Percentiles rank a stretch among this genome's conserved stretches.
phyloP scores from a whole-genome alignment of 495 filamentous ascomycete genomes.

The Annulohypoxylon moriforme region DNA sequence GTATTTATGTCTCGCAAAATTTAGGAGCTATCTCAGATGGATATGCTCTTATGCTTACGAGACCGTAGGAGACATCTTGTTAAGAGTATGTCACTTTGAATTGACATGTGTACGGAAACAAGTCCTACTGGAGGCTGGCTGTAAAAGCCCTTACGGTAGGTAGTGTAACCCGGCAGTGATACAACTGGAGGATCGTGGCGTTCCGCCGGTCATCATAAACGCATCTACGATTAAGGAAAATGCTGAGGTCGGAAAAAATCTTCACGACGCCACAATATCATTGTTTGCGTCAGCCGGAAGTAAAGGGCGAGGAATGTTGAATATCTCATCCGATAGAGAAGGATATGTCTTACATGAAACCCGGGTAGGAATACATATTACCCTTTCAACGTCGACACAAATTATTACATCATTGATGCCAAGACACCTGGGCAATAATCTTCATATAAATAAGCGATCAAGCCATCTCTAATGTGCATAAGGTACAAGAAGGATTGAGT shows the following conservation, averaged over 20 bases:
- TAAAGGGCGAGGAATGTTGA: background rate
- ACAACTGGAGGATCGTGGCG: background rate
- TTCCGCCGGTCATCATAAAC: background rate
- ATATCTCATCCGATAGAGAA: background rate
- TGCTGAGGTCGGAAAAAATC: background rate
- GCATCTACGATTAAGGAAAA: background rate
- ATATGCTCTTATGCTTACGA: too few species aligned
- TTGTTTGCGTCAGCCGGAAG: background rate
- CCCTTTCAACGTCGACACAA: background rate
- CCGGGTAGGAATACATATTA: too few species aligned
- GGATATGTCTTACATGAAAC: background rate
- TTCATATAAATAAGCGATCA: background rate
- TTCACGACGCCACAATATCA: background rate
- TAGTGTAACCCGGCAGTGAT: too few species aligned
- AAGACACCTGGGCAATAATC: background rate
- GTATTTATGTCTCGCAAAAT: background rate
- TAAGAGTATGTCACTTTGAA: too few species aligned
- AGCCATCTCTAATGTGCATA: background rate
- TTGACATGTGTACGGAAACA: too few species aligned
- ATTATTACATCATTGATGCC: background rate
- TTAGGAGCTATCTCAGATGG: background rate
- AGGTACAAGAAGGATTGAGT: background rate
- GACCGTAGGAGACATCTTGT: too few species aligned
- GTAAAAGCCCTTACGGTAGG: too few species aligned
- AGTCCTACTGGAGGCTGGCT: too few species aligned